Conservation (phyloP, 495 filamentous ascomycete genomes). For the Neurospora sp. region DNA sequence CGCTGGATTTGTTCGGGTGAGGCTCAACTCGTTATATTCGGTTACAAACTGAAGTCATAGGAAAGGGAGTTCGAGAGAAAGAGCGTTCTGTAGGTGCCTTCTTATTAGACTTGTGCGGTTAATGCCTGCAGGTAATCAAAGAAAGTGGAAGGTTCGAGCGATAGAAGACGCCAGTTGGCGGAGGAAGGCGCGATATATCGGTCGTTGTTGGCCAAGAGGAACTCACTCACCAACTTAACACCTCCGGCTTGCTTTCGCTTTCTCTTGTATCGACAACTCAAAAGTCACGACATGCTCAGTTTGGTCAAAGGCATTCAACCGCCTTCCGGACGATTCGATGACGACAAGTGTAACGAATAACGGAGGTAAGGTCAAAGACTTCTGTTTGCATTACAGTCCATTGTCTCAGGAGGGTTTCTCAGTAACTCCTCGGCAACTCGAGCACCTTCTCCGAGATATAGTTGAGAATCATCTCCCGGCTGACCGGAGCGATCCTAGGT, state of each 20-base stretch:
- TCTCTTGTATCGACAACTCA: neutral
- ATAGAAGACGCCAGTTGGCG: neutral
- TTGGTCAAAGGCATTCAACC: neutral
- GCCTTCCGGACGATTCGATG: neutral
- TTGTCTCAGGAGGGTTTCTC: neutral
- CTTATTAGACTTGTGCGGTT: neutral
- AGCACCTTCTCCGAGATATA: constrained; percentile 68
- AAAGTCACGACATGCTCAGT: neutral
- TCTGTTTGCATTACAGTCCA: neutral
- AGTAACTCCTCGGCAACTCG: constrained; percentile 44
- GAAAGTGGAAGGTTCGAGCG: neutral
- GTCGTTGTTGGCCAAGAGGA: neutral
- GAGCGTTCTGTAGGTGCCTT: neutral
- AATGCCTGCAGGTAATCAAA: neutral
- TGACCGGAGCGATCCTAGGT: constrained; percentile 65
- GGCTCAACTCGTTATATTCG: neutral
- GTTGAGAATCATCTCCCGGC: constrained; percentile 72
- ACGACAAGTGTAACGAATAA: neutral
- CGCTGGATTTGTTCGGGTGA: neutral
- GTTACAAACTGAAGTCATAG: neutral
- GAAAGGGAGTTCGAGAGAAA: neutral
- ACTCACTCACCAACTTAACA: neutral
- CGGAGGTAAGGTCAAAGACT: neutral
- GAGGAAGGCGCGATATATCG: neutral
- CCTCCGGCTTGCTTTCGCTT: neutral